phyloP scores from a whole-genome alignment of 192 early-diverging fungal genomes.

The Backusella tarrabulga region DNA sequence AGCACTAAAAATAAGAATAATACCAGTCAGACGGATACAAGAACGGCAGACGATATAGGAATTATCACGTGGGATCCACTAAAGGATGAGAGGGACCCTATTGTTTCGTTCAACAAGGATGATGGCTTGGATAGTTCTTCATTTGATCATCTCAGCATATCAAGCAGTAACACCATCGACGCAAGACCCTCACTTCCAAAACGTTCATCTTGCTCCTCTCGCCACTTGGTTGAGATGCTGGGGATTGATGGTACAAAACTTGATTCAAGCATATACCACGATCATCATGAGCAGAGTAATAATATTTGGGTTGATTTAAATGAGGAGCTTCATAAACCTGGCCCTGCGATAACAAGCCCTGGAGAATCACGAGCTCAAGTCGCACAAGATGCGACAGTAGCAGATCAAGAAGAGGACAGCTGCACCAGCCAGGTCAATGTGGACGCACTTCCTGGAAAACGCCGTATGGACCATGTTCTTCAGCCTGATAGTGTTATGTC shows the following conservation, averaged over 20 bases:
- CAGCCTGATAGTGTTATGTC: constrained; percentile 50
- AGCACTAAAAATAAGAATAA: neutral
- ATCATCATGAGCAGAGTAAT: constrained; percentile 3
- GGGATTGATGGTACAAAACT: constrained; percentile 29
- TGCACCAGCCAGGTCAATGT: neutral
- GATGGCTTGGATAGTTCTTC: neutral
- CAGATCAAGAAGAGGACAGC: neutral
- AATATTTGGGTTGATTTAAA: constrained; percentile 27
- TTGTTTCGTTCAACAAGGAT: neutral
- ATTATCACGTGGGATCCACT: constrained; percentile 19
- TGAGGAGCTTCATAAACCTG: constrained; percentile 34
- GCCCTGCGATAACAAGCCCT: constrained; percentile 22
- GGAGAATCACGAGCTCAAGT: constrained; percentile 12
- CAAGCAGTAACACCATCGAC: neutral
- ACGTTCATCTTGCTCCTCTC: neutral
- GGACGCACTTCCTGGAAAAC: constrained; percentile 16
- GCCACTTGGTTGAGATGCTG: constrained; percentile 35
- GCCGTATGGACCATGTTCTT: constrained; percentile 47
- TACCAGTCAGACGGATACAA: neutral
- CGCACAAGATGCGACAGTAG: constrained; percentile 18
- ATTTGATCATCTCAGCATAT: neutral
- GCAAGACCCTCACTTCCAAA: neutral
- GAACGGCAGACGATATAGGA: neutral
- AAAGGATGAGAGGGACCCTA: constrained; percentile 13
- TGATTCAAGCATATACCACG: neutral